phyloP scores from a whole-genome alignment of 2,329 filamentous ascomycete genomes.

The Ambrosiella cleistominuta region DNA sequence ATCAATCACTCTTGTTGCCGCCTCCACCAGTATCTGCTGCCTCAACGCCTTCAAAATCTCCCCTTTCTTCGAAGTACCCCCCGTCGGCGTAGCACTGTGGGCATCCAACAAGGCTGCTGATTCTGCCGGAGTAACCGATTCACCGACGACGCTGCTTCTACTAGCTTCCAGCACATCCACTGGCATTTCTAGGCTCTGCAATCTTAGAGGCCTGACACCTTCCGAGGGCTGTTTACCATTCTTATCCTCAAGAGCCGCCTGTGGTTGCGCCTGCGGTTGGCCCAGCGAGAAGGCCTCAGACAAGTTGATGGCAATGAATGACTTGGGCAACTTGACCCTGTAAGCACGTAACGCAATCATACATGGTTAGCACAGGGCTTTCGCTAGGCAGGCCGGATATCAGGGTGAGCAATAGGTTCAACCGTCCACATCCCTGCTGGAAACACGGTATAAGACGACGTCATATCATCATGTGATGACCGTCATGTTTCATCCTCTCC shows the following conservation, averaged over 20 bases:
- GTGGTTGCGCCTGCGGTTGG: constrained; percentile 25
- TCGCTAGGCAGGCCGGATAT: neutral
- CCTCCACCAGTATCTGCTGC: constrained; percentile 5
- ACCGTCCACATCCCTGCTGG: neutral
- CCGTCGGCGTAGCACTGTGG: neutral
- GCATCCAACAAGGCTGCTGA: neutral
- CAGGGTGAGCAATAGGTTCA: neutral
- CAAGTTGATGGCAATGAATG: constrained; percentile 46
- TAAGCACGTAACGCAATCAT: constrained; percentile 7
- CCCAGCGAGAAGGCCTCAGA: constrained; percentile 45
- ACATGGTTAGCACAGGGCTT: constrained; percentile 6
- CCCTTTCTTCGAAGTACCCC: neutral
- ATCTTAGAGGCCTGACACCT: neutral
- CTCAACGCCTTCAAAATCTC: neutral
- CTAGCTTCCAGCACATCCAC: neutral
- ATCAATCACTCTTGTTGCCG: constrained; percentile 10
- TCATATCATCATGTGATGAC: neutral
- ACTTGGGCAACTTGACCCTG: constrained; percentile 49
- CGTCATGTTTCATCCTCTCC: neutral
- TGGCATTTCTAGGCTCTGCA: neutral
- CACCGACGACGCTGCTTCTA: neutral
- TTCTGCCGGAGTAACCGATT: neutral
- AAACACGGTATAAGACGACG: neutral
- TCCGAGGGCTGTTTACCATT: neutral
- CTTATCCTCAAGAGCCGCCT: neutral